These are phyloP conservation scores for Talaromyces piceae DNA, from an alignment of 2,329 filamentous ascomycete genomes.

Conservation along the genomic window DNA sequence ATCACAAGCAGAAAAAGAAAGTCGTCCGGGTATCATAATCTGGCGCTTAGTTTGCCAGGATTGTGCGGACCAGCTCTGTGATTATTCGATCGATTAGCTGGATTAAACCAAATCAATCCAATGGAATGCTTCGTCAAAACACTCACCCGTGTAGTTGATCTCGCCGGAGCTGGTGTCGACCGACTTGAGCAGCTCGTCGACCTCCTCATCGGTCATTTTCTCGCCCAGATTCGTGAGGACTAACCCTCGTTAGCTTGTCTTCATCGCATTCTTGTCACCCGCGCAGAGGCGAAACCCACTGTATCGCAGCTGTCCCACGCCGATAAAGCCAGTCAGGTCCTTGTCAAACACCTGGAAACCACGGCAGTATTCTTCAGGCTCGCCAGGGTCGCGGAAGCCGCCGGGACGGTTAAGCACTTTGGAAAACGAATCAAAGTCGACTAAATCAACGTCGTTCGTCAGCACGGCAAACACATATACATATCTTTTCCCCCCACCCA, in stretches of 20 bases:
- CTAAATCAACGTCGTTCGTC: slow-evolving; percentile 39
- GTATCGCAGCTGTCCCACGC: slow-evolving; percentile 95
- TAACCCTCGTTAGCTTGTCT: slow-evolving; percentile 18
- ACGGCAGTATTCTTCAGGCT: slow-evolving; percentile 96
- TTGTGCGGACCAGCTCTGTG: slow-evolving; percentile 78
- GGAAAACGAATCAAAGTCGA: slow-evolving; percentile 96
- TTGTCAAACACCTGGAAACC: slow-evolving; percentile 99
- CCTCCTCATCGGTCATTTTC: slow-evolving; percentile 99
- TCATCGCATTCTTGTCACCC: neutral
- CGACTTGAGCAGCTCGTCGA: slow-evolving; percentile 96
- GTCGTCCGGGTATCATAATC: slow-evolving; percentile 13
- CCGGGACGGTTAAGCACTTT: slow-evolving; percentile 95
- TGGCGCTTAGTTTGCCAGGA: slow-evolving; percentile 65
- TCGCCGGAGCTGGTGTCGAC: slow-evolving; percentile 93
- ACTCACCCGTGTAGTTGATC: slow-evolving; percentile 86
- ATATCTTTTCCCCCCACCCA: no score
- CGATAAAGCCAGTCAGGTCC: slow-evolving; percentile 96
- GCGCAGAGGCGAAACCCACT: slow-evolving; percentile 32
- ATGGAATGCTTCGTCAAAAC: slow-evolving; percentile 11
- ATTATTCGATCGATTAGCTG: no score
- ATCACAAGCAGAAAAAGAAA: slow-evolving; percentile 1
- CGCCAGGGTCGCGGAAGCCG: slow-evolving; percentile 95
- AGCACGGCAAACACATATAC: no score
- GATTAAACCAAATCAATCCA: no score
- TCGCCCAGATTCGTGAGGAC: slow-evolving; percentile 96